Evolutionary conservation across 768 basidiomycete species (phyloP).

Genomic region (Macrolepiota albuminosa): DNA sequence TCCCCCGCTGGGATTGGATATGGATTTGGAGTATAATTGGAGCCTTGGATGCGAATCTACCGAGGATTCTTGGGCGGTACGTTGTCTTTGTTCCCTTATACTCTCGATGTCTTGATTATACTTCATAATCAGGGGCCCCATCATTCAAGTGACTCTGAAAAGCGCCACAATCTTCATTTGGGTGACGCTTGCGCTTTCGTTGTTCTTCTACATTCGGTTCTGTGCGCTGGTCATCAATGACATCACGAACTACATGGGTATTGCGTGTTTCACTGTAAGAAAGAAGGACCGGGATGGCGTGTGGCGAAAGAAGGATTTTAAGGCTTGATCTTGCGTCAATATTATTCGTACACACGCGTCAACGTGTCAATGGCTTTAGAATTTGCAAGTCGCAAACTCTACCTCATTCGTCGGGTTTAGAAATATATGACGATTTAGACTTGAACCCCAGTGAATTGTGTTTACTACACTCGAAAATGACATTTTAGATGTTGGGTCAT

Average conservation of each 20-base stretch:
- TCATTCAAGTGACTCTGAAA: conserved; percentile 66
- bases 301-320: conserved; percentile 38
- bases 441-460: no score
- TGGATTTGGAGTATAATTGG: conserved; percentile 80
- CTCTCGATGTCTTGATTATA: not conserved
- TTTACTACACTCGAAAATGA: no score
- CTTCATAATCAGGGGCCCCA: conserved; percentile 42
- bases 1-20: conserved; percentile 85
- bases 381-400: not conserved
- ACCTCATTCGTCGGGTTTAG: not conserved
- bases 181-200: conserved; percentile 38
- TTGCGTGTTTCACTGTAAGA: conserved; percentile 90
- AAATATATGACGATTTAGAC: no score
- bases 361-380: not conserved
- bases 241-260: conserved; percentile 88
- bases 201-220: conserved; percentile 72
- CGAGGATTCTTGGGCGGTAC: conserved; percentile 61
- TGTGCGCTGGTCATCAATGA: conserved; percentile 79
- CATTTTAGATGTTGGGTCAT: no score
- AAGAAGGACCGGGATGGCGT: conserved; percentile 72
- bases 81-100: conserved; percentile 20
- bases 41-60: conserved; percentile 80
- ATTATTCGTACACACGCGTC: no score
- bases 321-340: conserved; percentile 4
- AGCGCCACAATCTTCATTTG: conserved; percentile 65